These are phyloP conservation scores for Lentinula sp. DNA, from an alignment of 768 basidiomycete genomes.

Conservation along the genomic window DNA sequence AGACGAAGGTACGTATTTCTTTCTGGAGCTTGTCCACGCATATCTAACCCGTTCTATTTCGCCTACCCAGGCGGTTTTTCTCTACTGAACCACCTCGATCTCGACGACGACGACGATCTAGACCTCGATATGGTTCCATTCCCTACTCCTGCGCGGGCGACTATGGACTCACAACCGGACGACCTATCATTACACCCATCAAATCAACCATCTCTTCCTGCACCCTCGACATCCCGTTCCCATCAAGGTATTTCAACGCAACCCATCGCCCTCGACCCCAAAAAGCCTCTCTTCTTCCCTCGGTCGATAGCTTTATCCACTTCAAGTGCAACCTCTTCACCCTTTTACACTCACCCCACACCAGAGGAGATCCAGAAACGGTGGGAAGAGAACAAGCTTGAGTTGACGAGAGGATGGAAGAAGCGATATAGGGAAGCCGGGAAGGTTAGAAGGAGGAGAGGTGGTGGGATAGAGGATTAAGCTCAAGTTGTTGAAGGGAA, in stretches of 20 bases:
- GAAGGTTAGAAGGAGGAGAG: conserved; percentile 53
- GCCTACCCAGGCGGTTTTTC: conserved; percentile 57
- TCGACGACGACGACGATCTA: conserved; percentile 63
- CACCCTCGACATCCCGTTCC: neutral
- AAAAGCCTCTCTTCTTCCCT: conserved; percentile 62
- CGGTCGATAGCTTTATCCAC: conserved; percentile 15
- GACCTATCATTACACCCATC: conserved; percentile 8
- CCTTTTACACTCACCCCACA: conserved; percentile 25
- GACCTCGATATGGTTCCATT: conserved; percentile 13
- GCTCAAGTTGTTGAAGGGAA: conserved; percentile 11
- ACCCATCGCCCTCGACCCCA: conserved; percentile 40
- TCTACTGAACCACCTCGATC: conserved; percentile 65
- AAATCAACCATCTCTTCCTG: neutral
- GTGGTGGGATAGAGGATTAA: conserved; percentile 29
- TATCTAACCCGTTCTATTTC: neutral
- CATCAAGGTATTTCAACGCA: conserved; percentile 21
- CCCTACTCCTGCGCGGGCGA: conserved; percentile 13
- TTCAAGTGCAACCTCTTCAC: neutral
- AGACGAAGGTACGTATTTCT: conserved; percentile 47
- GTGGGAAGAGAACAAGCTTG: conserved; percentile 67
- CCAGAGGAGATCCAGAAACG: conserved; percentile 55
- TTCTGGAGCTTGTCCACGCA: neutral
- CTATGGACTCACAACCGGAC: neutral
- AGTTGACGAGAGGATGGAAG: conserved; percentile 75
- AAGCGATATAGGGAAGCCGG: conserved; percentile 69